Evolutionary conservation across 352 stramenopile species (phyloP), one percentile per base, ranked within the genome.

Genomic region (Phytophthora pseudosyringae): DNA sequence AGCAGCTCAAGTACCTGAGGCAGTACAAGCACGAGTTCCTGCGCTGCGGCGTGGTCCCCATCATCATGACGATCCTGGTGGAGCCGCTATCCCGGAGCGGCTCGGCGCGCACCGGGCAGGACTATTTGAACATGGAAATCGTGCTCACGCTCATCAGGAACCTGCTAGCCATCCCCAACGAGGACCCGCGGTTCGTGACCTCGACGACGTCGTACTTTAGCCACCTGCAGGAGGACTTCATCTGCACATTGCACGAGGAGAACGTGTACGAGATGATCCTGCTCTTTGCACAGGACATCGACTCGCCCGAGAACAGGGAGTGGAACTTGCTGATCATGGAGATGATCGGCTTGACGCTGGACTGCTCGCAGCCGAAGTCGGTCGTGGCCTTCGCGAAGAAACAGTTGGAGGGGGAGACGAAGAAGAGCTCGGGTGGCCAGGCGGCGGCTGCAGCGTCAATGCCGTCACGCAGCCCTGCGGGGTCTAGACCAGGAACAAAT

Each of bases 291-390:
- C 84, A 93, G 67, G 86, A 96, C 48, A 96, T 96, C 51, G 87
- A 96, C 8, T 85, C 87, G 2, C 56, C 81, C 0, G 88, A 95
- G 38, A 94, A 94, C 63, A 80, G 78, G 7, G 89, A 97, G 48
- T 95, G 89, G 89, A 95, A 95, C 44, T 44, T 97, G 59, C 52
- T 97, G 5, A 82, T 97, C 36, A 93, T 97, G 86, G 89, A 97
- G 66, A 94, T 97, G 74, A 71, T 97, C 21, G 85, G 93, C 55
- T 73, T 95, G 39, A 93, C 88, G 16, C 70, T 96, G 0, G 73
- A 80, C 43, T 89, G 83, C 32, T 90, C 85, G 0, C 78, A 81
- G 4, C 88, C 88, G 0, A 90, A 94, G 53, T 54, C 72, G 5
- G 63, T 96, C 5, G 86, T 80, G 6, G 73, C 81, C 4, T 93